Evolutionary conservation across 371 early-diverging fungal species (phyloP), one percentile per base, ranked within the genome.

Genomic region (Haplosporangium sp.): DNA sequence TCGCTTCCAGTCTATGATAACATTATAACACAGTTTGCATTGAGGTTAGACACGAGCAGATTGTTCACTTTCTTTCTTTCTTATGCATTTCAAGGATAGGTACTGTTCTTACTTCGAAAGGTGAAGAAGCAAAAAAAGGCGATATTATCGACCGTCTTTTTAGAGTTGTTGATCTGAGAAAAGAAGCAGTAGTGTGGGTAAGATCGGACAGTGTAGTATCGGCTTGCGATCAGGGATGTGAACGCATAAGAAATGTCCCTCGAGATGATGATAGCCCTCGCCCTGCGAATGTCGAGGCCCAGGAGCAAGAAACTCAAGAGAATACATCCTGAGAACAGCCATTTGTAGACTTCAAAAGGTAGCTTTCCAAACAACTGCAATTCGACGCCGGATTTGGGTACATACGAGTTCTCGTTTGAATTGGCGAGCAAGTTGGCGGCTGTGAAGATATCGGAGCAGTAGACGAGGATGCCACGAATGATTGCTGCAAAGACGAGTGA

Each of bases 81-180:
- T 14, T n/a, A 59, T 14, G 14, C 12, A 41, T 1, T 1, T 40
- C 1, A 65, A 79, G 18, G 10, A 56, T 5, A 59, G 50, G 21
- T 36, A 56, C 4, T 10, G 8, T 8, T 56, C 79, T 55, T 84
- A 90, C 94, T 92, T 85, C 93, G 92, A 59, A 95, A 87, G 11
- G 89, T 86, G 80, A 94, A 95, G 81, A 93, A 96, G 16, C 94
- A 93, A 83, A 89, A 95, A 80, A 95, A 95, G n/a, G 95, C 94
- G 10, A 93, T 55, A 2, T 84, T 76, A 67, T 96, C 96, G 11
- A 84, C 84, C 41, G 72, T 66, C 75, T 85, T 91, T 38, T 88
- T 85, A 0, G 91, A 88, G 53, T 85, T 82, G 53, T 93, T 85
- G 67, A 96, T 92, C 43, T 91, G 87, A 8, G 81, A 69, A 73